Conservation (phyloP, 306 rosid species). For the Begonia loranthoides region DNA sequence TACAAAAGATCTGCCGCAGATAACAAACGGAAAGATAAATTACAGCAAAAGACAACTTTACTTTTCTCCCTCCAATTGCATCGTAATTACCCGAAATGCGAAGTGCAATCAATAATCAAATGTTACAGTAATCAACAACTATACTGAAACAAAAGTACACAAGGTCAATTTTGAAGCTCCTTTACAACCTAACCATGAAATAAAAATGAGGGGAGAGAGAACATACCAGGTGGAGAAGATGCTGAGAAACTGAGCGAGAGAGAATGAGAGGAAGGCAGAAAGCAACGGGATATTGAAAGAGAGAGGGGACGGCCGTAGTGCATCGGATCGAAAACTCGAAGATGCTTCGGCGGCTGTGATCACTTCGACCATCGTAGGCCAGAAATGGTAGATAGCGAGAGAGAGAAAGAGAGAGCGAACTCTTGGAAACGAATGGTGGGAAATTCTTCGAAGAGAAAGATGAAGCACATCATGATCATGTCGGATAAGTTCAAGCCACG, state of each 20-base stretch:
- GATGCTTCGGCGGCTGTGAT: slow-evolving; percentile 29
- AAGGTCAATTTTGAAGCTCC: background rate
- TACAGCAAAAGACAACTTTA: background rate
- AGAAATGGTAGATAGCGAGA: background rate
- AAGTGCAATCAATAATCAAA: background rate
- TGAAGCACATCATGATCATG: too few relatives aligned
- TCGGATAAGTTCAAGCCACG: too few relatives aligned
- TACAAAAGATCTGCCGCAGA: too few relatives aligned
- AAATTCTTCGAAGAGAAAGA: too few relatives aligned
- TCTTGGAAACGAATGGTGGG: too few relatives aligned
- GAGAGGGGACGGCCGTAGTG: slow-evolving; percentile 13
- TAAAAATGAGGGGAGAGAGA: background rate
- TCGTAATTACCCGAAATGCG: background rate
- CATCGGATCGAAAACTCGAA: slow-evolving; percentile 14
- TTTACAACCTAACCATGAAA: background rate
- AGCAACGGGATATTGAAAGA: slow-evolving; percentile 32
- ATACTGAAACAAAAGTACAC: background rate
- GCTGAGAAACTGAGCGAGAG: slow-evolving; percentile 40
- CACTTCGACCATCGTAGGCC: slow-evolving; percentile 30
- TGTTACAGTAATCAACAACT: background rate
- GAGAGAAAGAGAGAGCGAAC: background rate
- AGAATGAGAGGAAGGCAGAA: slow-evolving; percentile 35
- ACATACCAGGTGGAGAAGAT: slow-evolving; percentile 37
- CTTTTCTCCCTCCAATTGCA: background rate
- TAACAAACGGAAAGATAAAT: too few relatives aligned